These are phyloP conservation scores for Claviceps africana DNA, from an alignment of 2,329 filamentous ascomycete species.

Conservation along the genomic window DNA sequence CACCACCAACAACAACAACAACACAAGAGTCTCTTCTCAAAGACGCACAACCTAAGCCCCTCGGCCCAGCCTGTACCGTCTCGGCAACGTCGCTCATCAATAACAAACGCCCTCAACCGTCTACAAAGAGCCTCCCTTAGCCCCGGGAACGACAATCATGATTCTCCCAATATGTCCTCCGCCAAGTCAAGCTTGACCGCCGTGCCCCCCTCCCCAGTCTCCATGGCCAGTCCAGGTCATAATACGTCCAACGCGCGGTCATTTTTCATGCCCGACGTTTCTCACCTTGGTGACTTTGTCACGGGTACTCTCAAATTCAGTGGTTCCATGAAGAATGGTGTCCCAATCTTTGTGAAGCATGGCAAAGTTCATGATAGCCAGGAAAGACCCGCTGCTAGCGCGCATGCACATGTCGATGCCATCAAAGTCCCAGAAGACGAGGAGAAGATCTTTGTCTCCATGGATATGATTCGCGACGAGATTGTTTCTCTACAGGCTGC, in stretches of 20 bases:
- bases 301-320: slow-evolving; percentile 39
- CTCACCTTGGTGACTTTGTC: slow-evolving; percentile 42
- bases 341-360: slow-evolving; percentile 42
- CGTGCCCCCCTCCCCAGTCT: slow-evolving; percentile 24
- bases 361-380: slow-evolving; percentile 33
- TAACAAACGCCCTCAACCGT: slow-evolving; percentile 21
- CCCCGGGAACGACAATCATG: slow-evolving; percentile 11
- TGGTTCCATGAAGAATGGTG: slow-evolving; percentile 36
- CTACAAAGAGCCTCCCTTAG: slow-evolving; percentile 23
- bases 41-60: slow-evolving; percentile 19
- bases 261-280: slow-evolving; percentile 40
- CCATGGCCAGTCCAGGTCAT: slow-evolving; percentile 19
- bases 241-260: slow-evolving; percentile 33
- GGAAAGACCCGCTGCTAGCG: slow-evolving; percentile 17
- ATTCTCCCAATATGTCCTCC: slow-evolving; percentile 23
- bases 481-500: slow-evolving; percentile 41
- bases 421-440: slow-evolving; percentile 38
- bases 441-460: slow-evolving; percentile 43
- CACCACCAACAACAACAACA: slow-evolving; percentile 12
- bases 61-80: slow-evolving; percentile 13
- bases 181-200: slow-evolving; percentile 28
- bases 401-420: slow-evolving; percentile 36
- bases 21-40: slow-evolving; percentile 23
- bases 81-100: slow-evolving; percentile 15
- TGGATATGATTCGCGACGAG: slow-evolving; percentile 48